Conservation (phyloP, 2,329 filamentous ascomycete genomes). For the Tolypocladium tundrense region DNA sequence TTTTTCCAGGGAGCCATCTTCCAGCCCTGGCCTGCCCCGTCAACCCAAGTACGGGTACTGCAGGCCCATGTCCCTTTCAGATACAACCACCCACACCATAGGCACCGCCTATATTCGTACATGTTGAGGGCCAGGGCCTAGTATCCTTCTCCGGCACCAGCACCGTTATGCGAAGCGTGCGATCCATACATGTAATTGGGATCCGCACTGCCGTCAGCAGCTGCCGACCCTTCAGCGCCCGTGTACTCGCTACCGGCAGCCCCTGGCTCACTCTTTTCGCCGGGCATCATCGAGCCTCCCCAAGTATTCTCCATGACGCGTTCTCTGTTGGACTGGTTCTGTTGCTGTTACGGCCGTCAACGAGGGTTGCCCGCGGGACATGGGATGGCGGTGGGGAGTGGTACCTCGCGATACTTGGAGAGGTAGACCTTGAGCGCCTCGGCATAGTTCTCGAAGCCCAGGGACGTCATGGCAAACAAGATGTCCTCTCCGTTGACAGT, state of each 20-base stretch:
- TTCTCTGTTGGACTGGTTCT: constrained; percentile 30
- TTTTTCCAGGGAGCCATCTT: neutral
- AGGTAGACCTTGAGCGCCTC: constrained; percentile 98
- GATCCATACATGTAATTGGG: constrained; percentile 42
- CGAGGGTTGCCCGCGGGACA: neutral
- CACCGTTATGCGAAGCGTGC: constrained; percentile 49
- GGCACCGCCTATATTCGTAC: constrained; percentile 4
- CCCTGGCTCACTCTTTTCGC: constrained; percentile 20
- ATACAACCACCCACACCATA: constrained; percentile 1
- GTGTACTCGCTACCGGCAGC: constrained; percentile 25
- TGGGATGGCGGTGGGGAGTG: neutral
- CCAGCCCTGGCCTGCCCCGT: neutral
- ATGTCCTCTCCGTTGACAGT: constrained; percentile 99
- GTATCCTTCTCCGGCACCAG: constrained; percentile 41
- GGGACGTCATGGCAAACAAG: constrained; percentile 95
- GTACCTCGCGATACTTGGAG: constrained; percentile 90
- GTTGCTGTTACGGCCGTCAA: constrained; percentile 21
- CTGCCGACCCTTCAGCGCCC: constrained; percentile 29
- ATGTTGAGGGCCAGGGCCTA: constrained; percentile 16
- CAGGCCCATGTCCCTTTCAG: neutral
- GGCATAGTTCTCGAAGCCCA: constrained; percentile 97
- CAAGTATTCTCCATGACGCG: constrained; percentile 25
- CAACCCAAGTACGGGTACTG: neutral
- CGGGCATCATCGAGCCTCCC: constrained; percentile 19
- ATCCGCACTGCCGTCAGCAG: constrained; percentile 29